These are phyloP conservation scores for Trichocladium uniseriatum DNA, from an alignment of 495 filamentous ascomycete genomes.

Conservation along the genomic window DNA sequence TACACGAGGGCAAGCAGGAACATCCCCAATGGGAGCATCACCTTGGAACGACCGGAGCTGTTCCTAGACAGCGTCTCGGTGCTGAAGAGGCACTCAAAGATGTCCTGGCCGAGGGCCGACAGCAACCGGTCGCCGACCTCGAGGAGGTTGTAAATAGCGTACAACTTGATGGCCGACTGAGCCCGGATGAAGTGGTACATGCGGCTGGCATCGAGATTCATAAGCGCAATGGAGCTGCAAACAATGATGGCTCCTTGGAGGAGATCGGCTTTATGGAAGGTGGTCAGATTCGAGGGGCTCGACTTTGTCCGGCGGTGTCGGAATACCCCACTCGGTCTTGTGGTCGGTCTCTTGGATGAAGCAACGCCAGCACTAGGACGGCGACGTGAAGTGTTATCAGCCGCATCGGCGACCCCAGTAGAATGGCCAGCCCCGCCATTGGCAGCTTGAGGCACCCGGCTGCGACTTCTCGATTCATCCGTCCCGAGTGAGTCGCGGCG, in stretches of 20 bases:
- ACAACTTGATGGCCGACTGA: conserved; percentile 94
- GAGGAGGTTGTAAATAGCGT: conserved; percentile 95
- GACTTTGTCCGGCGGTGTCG: conserved; percentile 73
- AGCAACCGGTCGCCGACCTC: conserved; percentile 83
- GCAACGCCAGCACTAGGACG: not conserved
- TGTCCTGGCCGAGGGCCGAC: conserved; percentile 86
- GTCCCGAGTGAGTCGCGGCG: conserved; percentile 17
- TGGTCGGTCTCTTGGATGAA: conserved; percentile 1
- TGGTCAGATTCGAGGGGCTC: conserved; percentile 68
- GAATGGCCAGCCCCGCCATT: not conserved
- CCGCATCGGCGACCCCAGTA: not conserved
- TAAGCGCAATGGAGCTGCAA: conserved; percentile 70
- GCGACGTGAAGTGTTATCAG: not conserved
- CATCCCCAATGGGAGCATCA: conserved; percentile 84
- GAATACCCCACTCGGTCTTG: conserved; percentile 25
- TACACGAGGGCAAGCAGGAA: conserved; percentile 82
- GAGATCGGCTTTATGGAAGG: conserved; percentile 91
- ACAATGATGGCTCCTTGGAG: conserved; percentile 82
- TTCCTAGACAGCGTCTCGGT: conserved; percentile 82
- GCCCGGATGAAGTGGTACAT: conserved; percentile 98
- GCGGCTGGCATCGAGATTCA: conserved; percentile 88
- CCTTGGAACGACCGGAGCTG: conserved; percentile 79
- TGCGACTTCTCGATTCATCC: conserved; percentile 31
- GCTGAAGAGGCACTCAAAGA: conserved; percentile 92
- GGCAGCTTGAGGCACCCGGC: conserved; percentile 21